A percentile compares a stretch with the other conserved stretches of the same genome.
phyloP scores from a whole-genome alignment of 2,329 filamentous ascomycete genomes.

The Teratosphaeria gauchensis region DNA sequence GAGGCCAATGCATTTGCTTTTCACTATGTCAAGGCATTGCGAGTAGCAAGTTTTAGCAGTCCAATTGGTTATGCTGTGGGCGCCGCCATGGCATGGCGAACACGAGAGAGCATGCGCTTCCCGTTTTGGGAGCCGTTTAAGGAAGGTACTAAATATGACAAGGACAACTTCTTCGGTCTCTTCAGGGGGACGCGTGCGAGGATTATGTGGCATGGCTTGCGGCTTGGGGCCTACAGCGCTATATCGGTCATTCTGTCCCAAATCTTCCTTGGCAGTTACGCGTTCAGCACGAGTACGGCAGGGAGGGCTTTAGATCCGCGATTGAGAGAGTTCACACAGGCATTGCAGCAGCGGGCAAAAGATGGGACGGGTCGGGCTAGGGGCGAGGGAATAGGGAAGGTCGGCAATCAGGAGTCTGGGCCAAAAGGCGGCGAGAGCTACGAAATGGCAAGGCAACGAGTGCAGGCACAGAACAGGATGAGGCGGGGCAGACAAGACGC shows the following conservation, averaged over 20 bases:
- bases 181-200: constrained; percentile 26
- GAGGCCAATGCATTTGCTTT: constrained; percentile 35
- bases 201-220: constrained; percentile 21
- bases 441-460: constrained; percentile 23
- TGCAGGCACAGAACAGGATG: constrained; percentile 10
- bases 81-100: constrained; percentile 26
- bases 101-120: constrained; percentile 28
- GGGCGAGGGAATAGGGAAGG: constrained; percentile 4
- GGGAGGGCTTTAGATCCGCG: constrained; percentile 31
- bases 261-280: constrained; percentile 22
- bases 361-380: constrained; percentile 10
- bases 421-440: constrained; percentile 17
- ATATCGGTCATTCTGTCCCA: constrained; percentile 26
- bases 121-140: constrained; percentile 33
- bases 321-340: constrained; percentile 30
- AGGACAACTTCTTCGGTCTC: constrained; percentile 26
- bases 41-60: constrained; percentile 30
- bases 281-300: constrained; percentile 25
- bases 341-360: constrained; percentile 24
- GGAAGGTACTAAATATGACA: constrained; percentile 26
- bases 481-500: background rate
- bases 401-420: constrained; percentile 13
- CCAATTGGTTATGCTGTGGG: constrained; percentile 26
- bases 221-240: constrained; percentile 19
- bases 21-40: constrained; percentile 29